Evolutionary conservation across 805 yeast genomes (phyloP).

Genomic region (Wickerhamiella azyma): DNA sequence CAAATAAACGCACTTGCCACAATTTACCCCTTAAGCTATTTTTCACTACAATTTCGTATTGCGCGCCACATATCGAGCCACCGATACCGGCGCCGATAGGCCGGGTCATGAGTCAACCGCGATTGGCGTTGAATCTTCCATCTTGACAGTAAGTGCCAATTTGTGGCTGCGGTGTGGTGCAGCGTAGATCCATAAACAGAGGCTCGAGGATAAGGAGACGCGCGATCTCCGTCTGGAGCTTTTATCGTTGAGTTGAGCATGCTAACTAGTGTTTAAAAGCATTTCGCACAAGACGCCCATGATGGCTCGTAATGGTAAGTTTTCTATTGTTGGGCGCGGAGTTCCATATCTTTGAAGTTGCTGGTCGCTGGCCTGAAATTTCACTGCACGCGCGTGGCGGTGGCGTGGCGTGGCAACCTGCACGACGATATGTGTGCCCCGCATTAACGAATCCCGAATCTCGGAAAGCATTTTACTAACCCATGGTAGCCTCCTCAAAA

Average conservation of each 20-base stretch:
- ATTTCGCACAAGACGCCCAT: constrained; percentile 11
- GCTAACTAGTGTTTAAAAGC: constrained; percentile 11
- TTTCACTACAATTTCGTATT: too few relatives aligned
- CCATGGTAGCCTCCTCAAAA: constrained; percentile 27
- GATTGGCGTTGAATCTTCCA: neutral
- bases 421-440: too few relatives aligned
- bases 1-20: too few relatives aligned
- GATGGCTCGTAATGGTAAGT: constrained; percentile 18
- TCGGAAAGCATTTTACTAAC: constrained; percentile 7
- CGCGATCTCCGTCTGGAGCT: too few relatives aligned
- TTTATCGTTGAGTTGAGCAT: too few relatives aligned
- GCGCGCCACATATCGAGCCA: too few relatives aligned
- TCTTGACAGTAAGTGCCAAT: neutral
- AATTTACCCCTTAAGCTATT: too few relatives aligned
- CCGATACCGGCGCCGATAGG: neutral
- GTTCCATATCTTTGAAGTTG: neutral
- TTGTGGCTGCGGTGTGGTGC: neutral
- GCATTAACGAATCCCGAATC: neutral
- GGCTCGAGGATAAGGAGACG: too few relatives aligned
- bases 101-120: neutral
- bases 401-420: too few relatives aligned
- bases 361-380: neutral
- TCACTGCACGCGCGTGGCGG: neutral
- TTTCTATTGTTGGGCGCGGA: neutral
- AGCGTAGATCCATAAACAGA: neutral